Percentiles rank a stretch among this genome's conserved stretches.
phyloP scores from a whole-genome alignment of 106 monocot species.

The Allium fistulosum region DNA sequence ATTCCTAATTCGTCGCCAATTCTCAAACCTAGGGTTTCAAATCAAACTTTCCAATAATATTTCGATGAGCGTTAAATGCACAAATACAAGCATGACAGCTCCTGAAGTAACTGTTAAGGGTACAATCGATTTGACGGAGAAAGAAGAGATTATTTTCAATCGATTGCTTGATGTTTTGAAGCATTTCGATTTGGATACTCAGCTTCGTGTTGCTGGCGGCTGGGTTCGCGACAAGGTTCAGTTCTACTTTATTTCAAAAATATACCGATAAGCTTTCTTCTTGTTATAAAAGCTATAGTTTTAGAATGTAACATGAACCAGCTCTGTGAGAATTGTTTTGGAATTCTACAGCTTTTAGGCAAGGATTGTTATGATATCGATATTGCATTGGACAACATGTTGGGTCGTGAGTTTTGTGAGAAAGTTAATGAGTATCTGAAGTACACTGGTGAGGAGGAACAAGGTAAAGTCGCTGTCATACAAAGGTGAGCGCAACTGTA shows the following conservation, averaged over 20 bases:
- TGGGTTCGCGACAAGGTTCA: constrained; percentile 96
- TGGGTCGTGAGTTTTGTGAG: constrained; percentile 82
- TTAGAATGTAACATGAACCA: too few relatives aligned
- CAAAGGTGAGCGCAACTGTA: constrained; percentile 32
- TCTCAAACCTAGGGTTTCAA: constrained; percentile 26
- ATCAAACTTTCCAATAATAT: not conserved
- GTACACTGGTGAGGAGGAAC: constrained; percentile 46
- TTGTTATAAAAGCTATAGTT: too few relatives aligned
- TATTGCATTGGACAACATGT: constrained; percentile 86
- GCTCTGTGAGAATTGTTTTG: not conserved
- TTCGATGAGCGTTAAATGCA: not conserved
- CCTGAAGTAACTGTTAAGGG: constrained; percentile 25
- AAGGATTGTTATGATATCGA: constrained; percentile 91
- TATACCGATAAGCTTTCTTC: too few relatives aligned
- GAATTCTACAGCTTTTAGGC: constrained; percentile 48
- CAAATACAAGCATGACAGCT: constrained; percentile 1
- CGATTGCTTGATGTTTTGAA: constrained; percentile 59
- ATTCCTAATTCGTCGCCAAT: not conserved
- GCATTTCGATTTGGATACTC: constrained; percentile 63
- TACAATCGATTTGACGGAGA: constrained; percentile 52
- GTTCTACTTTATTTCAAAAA: not conserved
- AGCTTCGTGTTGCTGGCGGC: constrained; percentile 88
- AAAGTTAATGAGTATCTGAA: constrained; percentile 70
- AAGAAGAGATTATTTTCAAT: constrained; percentile 73
- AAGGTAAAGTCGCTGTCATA: constrained; percentile 66